Conservation (phyloP, 441 rosid species). For the Populus trichocarpa region DNA sequence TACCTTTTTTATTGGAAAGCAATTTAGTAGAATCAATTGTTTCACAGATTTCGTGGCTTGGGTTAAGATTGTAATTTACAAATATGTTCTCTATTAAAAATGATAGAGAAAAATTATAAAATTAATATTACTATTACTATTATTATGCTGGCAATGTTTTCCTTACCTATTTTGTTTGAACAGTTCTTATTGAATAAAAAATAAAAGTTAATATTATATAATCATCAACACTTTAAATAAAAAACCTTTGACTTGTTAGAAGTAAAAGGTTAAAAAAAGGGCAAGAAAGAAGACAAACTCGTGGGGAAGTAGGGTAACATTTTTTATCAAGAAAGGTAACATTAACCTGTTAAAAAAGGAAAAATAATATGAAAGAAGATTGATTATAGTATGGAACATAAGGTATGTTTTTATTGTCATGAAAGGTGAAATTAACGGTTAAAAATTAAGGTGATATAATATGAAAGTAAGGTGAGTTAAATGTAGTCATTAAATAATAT, state of each 20-base stretch:
- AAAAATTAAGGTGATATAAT: not conserved
- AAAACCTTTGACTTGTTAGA: not conserved
- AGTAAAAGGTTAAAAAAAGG: not conserved
- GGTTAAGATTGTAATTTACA: not conserved
- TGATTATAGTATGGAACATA: not conserved
- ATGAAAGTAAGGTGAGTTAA: not conserved
- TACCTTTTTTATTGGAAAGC: not conserved
- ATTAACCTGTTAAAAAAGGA: not conserved
- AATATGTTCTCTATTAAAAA: not conserved
- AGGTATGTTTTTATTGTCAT: not conserved
- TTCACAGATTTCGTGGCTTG: not conserved
- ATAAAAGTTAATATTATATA: not conserved
- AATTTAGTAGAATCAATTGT: not conserved
- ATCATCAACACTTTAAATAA: not conserved
- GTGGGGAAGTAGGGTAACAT: not conserved
- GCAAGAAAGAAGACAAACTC: not conserved
- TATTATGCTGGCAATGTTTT: no score
- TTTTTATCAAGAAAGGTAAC: not conserved
- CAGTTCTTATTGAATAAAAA: not conserved
- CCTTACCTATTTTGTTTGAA: not conserved
- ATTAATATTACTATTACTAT: not conserved
- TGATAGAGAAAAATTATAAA: not conserved
- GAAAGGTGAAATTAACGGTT: not conserved
- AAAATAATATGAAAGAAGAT: not conserved
- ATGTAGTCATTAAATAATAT: not conserved